Evolutionary conservation across 2,329 filamentous ascomycete species (phyloP).

Genomic region (Aspergillus floridensis): DNA sequence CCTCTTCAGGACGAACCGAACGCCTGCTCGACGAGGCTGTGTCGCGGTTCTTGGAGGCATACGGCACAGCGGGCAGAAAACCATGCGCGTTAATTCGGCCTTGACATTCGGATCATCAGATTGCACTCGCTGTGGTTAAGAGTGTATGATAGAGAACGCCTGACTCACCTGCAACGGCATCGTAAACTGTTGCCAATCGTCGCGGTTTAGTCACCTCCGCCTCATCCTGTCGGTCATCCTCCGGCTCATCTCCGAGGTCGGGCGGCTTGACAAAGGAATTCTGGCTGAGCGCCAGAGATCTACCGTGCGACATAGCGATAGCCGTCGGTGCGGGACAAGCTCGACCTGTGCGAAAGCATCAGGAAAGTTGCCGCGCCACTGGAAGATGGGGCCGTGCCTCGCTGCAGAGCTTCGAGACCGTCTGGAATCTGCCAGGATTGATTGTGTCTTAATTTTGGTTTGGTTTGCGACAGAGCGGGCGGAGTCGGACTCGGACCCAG

Average conservation of each 20-base stretch:
- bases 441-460: neutral
- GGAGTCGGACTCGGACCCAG: neutral
- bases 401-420: neutral
- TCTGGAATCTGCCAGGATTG: neutral
- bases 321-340: neutral
- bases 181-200: constrained; percentile 52
- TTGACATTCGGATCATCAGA: constrained; percentile 20
- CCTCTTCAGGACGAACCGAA: constrained; percentile 56
- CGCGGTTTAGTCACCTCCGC: constrained; percentile 19
- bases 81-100: constrained; percentile 48
- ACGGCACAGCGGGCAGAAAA: constrained; percentile 26
- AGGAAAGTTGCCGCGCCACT: neutral
- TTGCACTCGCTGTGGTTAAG: neutral
- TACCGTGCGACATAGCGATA: constrained; percentile 26
- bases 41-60: constrained; percentile 32
- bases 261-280: constrained; percentile 18
- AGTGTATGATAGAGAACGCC: neutral
- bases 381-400: too few species aligned
- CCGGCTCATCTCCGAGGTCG: constrained; percentile 8
- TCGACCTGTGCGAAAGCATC: constrained; percentile 14
- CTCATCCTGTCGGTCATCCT: constrained; percentile 7
- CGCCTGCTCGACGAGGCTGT: constrained; percentile 35
- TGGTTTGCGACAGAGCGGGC: neutral
- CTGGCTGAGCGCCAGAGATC: constrained; percentile 21
- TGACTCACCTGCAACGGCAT: constrained; percentile 55